A percentile compares a stretch with the other conserved stretches of the same genome.
Conservation (phyloP, 2,329 filamentous ascomycete genomes). For the Talaromyces sp. region DNA sequence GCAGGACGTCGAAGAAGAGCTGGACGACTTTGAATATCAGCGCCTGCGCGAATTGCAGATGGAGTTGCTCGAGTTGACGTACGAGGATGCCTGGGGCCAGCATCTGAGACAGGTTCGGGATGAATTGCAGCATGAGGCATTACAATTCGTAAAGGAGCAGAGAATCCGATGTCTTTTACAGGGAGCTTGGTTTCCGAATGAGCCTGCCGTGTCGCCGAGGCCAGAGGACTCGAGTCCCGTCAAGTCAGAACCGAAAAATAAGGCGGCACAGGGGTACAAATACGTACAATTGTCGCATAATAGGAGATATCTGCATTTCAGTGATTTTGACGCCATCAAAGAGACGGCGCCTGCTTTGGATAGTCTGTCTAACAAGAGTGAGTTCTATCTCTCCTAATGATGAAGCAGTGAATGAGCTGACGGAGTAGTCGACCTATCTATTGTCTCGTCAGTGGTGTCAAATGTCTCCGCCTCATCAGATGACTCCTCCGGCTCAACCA, state of each 20-base stretch:
- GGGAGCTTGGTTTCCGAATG: slow-evolving; percentile 77
- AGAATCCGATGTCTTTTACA: slow-evolving; percentile 82
- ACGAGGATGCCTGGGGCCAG: slow-evolving; percentile 91
- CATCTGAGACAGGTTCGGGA: slow-evolving; percentile 88
- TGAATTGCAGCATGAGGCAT: slow-evolving; percentile 81
- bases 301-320: slow-evolving; percentile 82
- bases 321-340: slow-evolving; percentile 69
- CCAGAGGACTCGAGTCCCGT: slow-evolving; percentile 41
- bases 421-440: slow-evolving; percentile 67
- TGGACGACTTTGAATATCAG: slow-evolving; percentile 75
- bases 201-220: slow-evolving; percentile 44
- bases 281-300: slow-evolving; percentile 90
- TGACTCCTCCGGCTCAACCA: slow-evolving; percentile 46
- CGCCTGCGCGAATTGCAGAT: slow-evolving; percentile 83
- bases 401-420: neutral
- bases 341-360: slow-evolving; percentile 67
- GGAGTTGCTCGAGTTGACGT: slow-evolving; percentile 83
- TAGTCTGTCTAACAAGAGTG: slow-evolving; percentile 67
- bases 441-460: slow-evolving; percentile 87
- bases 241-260: slow-evolving; percentile 37
- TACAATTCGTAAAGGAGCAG: slow-evolving; percentile 97
- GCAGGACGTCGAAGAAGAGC: slow-evolving; percentile 81
- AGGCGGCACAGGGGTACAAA: slow-evolving; percentile 62
- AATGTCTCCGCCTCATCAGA: slow-evolving; percentile 71
- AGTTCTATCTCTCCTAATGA: slow-evolving; percentile 23